Evolutionary conservation across 2,329 filamentous ascomycete species (phyloP), one percentile per base, ranked within the genome.

Genomic region (Scytalidium lignicola): DNA sequence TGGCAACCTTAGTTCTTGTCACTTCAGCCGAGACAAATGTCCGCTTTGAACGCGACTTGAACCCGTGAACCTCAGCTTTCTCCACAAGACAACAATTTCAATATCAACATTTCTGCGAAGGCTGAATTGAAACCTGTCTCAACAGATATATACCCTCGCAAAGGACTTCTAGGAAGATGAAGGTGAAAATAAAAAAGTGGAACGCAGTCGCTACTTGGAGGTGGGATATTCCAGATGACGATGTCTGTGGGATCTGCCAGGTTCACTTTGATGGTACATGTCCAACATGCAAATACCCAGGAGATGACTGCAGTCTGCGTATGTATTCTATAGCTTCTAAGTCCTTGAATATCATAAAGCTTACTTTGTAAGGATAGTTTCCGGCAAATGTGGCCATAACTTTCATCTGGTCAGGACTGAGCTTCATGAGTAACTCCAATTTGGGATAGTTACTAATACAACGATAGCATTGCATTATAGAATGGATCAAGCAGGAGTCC

Each of bases 251-350:
- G 61, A 99, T 99, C 72, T 99, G 93, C 71, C 92, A 95, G 66
- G 91, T 95, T 54, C 88, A 96, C 63, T 99, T 97, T 66, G 93
- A 99, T 67, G 92, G 91, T 51, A 97, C 93, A 21, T 99, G 93
- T 74, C 91, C 93, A 43, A 95, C 90, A 48, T 99, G 93, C 83
- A 96, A 95, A 76, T 97, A 90, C 65, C 93, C 93, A 13, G 93
- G 93, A 50, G 93, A 99, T 62, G 91, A 96, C 65, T 99, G 93
- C 71, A 88, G 88, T 51, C 76, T 99, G 51, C 77, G 92, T 96
- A 73, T 68, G 85, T 74, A 52, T n/a, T 19, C 44, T 43, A 43
- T 39, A n/a, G 47, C 23, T 37, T 15, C 32, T n/a, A 37, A 13
- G 15, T 17, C 6, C 15, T 4, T 47, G 23, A 22, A 39, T 37